phyloP scores from a whole-genome alignment of 768 basidiomycete genomes.

The Lenzites betulinus region DNA sequence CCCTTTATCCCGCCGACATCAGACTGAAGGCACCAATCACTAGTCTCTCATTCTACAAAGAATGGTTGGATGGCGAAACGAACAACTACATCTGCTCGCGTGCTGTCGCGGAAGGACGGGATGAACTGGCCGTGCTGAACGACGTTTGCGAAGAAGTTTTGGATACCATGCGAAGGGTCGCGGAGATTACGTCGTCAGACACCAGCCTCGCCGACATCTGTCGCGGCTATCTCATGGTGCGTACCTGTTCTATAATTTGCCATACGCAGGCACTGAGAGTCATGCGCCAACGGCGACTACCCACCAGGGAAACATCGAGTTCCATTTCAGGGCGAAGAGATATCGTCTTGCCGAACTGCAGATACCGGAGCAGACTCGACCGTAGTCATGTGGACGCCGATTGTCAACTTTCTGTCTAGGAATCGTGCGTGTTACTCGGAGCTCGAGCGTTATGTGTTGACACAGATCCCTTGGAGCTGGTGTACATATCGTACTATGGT shows the following conservation, averaged over 20 bases:
- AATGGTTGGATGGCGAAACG: constrained; percentile 17
- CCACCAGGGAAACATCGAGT: constrained; percentile 8
- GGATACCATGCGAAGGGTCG: neutral
- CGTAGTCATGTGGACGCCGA: neutral
- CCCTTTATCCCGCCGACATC: neutral
- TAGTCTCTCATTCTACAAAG: constrained; percentile 25
- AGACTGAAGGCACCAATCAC: neutral
- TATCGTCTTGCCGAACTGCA: constrained; percentile 1
- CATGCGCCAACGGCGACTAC: too few relatives aligned
- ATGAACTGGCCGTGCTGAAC: neutral
- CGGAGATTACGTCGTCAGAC: constrained; percentile 1
- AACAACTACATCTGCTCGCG: constrained; percentile 20
- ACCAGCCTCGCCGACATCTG: neutral
- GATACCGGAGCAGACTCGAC: neutral
- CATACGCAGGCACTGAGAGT: too few relatives aligned
- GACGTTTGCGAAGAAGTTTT: constrained; percentile 16
- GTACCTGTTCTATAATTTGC: neutral
- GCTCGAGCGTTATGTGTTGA: too few relatives aligned
- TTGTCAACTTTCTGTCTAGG: too few relatives aligned
- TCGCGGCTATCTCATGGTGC: constrained; percentile 6
- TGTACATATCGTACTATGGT: too few relatives aligned
- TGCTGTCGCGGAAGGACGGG: constrained; percentile 6
- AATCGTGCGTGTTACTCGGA: too few relatives aligned
- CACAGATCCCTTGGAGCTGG: too few relatives aligned
- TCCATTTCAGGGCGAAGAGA: neutral